Evolutionary conservation across 78 protist genomes (phyloP).

Genomic region (Corallochytrium limacisporum): DNA sequence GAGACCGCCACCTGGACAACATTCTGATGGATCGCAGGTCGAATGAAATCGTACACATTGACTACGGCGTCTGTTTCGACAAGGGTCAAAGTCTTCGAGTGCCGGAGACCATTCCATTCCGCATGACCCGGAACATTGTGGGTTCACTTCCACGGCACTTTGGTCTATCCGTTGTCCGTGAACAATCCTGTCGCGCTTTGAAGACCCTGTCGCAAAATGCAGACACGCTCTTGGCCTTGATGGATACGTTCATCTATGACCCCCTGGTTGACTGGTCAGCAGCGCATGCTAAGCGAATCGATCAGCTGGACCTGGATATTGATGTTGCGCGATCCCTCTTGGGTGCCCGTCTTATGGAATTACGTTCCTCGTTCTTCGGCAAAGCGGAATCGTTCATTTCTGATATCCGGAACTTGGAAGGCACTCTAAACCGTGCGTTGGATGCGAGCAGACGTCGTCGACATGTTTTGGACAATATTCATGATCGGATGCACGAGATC

Average conservation of each 20-base stretch:
- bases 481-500: too few relatives aligned
- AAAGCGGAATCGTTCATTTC: too few relatives aligned
- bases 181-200: constrained; percentile 65
- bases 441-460: too few relatives aligned
- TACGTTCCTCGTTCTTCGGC: too few relatives aligned
- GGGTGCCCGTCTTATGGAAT: too few relatives aligned
- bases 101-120: constrained; percentile 97
- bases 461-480: too few relatives aligned
- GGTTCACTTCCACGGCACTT: not conserved
- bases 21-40: constrained; percentile 62
- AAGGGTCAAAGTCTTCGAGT: constrained; percentile 72
- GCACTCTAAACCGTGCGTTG: too few relatives aligned
- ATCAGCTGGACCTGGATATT: too few relatives aligned
- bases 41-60: constrained; percentile 89
- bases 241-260: constrained; percentile 97
- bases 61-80: constrained; percentile 97
- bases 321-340: too few relatives aligned
- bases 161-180: constrained; percentile 88
- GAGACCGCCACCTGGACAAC: constrained; percentile 84
- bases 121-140: constrained; percentile 86
- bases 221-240: constrained; percentile 92
- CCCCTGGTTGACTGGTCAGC: constrained; percentile 87
- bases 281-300: too few relatives aligned
- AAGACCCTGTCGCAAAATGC: constrained; percentile 57
- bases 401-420: too few relatives aligned